Evolutionary conservation across 2,329 filamentous ascomycete species (phyloP).

Genomic region (Stagonosporopsis cucurbitacearum): DNA sequence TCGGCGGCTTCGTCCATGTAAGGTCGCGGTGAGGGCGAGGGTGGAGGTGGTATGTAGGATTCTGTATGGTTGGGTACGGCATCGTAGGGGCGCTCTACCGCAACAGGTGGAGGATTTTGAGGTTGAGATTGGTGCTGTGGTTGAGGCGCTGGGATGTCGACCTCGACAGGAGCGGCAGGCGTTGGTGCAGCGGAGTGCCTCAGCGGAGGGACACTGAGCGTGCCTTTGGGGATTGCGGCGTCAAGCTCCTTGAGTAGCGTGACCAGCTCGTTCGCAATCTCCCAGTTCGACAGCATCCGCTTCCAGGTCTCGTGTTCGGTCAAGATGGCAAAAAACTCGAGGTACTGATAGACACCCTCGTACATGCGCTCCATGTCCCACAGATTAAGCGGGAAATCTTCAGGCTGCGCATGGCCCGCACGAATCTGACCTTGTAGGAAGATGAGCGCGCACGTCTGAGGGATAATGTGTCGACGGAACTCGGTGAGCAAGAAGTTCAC

Average conservation of each 20-base stretch:
- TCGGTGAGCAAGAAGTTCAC: conserved; percentile 92
- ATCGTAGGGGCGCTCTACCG: conserved; percentile 72
- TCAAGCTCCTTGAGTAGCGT: conserved; percentile 87
- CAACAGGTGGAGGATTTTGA: conserved; percentile 45
- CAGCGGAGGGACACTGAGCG: conserved; percentile 65
- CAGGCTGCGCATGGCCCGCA: conserved; percentile 73
- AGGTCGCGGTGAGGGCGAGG: conserved; percentile 50
- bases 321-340: conserved; percentile 90
- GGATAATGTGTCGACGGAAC: conserved; percentile 90
- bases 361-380: conserved; percentile 99
- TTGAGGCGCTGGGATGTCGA: conserved; percentile 19
- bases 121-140: conserved; percentile 7
- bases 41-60: conserved; percentile 49
- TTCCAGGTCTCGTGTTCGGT: conserved; percentile 86
- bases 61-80: conserved; percentile 53
- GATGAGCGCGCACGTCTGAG: conserved; percentile 92
- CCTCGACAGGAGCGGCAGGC: conserved; percentile 38
- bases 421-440: conserved; percentile 91
- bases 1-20: conserved; percentile 58
- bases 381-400: conserved; percentile 90
- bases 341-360: conserved; percentile 90
- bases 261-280: conserved; percentile 86
- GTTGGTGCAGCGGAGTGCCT: conserved; percentile 37
- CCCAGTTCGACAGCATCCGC: conserved; percentile 86
- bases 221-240: conserved; percentile 77